A percentile compares a stretch with the other conserved stretches of the same genome.
phyloP scores from a whole-genome alignment of 2,329 filamentous ascomycete species.

The Nannizziopsis barbatae region DNA sequence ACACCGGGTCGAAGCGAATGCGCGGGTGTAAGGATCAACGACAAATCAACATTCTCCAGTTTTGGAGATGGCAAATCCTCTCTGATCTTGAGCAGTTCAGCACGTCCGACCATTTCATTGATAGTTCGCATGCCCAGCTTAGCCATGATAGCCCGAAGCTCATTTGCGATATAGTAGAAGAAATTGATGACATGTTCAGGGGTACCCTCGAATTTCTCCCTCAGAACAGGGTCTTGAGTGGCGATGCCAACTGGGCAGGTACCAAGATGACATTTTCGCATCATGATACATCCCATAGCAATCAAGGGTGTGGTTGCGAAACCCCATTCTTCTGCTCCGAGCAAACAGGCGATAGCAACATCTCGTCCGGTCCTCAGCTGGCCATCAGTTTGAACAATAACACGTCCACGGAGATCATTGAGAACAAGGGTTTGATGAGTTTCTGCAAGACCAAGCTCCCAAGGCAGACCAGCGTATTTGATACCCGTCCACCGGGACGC shows the following conservation, averaged over 20 bases:
- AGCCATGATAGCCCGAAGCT: conserved; percentile 93
- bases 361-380: conserved; percentile 87
- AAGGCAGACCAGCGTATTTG: conserved; percentile 93
- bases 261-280: conserved; percentile 67
- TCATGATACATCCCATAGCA: conserved; percentile 93
- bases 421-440: conserved; percentile 93
- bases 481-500: conserved; percentile 97
- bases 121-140: conserved; percentile 88
- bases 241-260: conserved; percentile 89
- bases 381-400: conserved; percentile 92
- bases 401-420: conserved; percentile 89
- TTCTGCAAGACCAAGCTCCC: conserved; percentile 92
- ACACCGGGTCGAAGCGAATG: conserved; percentile 90
- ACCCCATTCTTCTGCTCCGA: conserved; percentile 96
- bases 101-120: conserved; percentile 95
- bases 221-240: conserved; percentile 85
- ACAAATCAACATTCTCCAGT: conserved; percentile 86
- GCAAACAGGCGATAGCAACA: conserved; percentile 83
- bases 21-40: conserved; percentile 85
- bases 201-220: conserved; percentile 85
- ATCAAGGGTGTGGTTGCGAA: conserved; percentile 92
- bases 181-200: conserved; percentile 98
- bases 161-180: conserved; percentile 95
- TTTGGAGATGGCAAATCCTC: conserved; percentile 81
- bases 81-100: conserved; percentile 72